These are phyloP conservation scores for Oryza rufipogon DNA, from an alignment of 176 grass and related monocot species.

Conservation along the genomic window DNA sequence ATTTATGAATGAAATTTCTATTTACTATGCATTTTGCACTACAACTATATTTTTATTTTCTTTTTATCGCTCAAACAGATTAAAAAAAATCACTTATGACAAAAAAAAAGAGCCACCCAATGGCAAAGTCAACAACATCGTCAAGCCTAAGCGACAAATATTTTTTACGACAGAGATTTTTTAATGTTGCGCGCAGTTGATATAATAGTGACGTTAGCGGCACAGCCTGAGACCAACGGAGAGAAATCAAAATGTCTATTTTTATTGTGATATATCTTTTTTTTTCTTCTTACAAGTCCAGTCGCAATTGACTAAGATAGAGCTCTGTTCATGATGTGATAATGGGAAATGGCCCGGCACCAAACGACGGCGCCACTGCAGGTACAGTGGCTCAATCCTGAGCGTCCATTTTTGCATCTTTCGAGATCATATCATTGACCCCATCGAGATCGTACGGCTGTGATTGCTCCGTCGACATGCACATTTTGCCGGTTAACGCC, in stretches of 20 bases:
- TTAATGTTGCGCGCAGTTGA: too few species aligned
- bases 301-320: slow-evolving; percentile 6
- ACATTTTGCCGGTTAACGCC: slow-evolving; percentile 11
- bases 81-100: too few species aligned
- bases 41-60: too few species aligned
- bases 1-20: too few species aligned
- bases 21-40: too few species aligned
- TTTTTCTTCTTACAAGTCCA: background rate
- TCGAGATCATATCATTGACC: background rate
- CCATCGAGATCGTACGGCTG: background rate
- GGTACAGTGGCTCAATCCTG: background rate
- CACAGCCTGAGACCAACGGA: background rate
- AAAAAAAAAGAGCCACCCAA: too few species aligned
- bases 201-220: too few species aligned
- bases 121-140: too few species aligned
- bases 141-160: too few species aligned
- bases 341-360: slow-evolving; percentile 6
- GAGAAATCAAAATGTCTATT: background rate
- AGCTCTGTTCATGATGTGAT: background rate
- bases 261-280: background rate
- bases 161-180: too few species aligned
- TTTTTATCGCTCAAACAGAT: too few species aligned
- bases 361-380: background rate
- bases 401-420: background rate
- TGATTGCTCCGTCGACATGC: slow-evolving; percentile 12